Percentiles rank a stretch among this genome's conserved stretches.
These are phyloP conservation scores for Venturiaceae sp. DNA, from an alignment of 2,329 filamentous ascomycete species.

Conservation along the genomic window DNA sequence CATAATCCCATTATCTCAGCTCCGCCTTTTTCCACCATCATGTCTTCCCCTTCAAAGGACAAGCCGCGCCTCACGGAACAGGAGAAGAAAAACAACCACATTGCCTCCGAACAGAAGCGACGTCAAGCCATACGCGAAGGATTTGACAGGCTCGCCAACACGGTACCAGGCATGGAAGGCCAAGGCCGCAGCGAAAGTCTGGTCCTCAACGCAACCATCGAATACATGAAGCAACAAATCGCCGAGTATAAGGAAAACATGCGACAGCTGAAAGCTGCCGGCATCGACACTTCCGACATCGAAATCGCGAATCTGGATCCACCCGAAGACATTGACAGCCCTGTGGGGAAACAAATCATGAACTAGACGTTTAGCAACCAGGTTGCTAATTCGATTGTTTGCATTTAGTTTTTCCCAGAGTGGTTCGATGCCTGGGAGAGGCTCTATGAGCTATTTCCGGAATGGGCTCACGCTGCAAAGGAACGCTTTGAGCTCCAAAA, in stretches of 20 bases:
- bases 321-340: neutral
- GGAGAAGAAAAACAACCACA: constrained; percentile 67
- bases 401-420: neutral
- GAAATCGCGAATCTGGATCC: constrained; percentile 7
- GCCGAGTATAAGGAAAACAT: constrained; percentile 18
- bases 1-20: neutral
- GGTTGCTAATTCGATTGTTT: neutral
- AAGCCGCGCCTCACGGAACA: constrained; percentile 58
- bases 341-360: neutral
- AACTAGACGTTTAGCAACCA: neutral
- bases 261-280: neutral
- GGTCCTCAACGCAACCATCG: constrained; percentile 54
- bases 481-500: too few species aligned
- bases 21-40: neutral
- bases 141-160: constrained; percentile 69
- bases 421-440: neutral
- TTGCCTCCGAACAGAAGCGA: constrained; percentile 57
- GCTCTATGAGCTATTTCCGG: too few species aligned
- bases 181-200: constrained; percentile 78
- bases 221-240: constrained; percentile 32
- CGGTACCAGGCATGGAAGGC: constrained; percentile 74
- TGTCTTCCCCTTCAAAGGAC: constrained; percentile 21
- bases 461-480: too few species aligned
- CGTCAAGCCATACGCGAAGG: constrained; percentile 70
- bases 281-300: constrained; percentile 7